Evolutionary conservation across 2,329 filamentous ascomycete genomes (phyloP).

Genomic region (Cyphellophora europaea): DNA sequence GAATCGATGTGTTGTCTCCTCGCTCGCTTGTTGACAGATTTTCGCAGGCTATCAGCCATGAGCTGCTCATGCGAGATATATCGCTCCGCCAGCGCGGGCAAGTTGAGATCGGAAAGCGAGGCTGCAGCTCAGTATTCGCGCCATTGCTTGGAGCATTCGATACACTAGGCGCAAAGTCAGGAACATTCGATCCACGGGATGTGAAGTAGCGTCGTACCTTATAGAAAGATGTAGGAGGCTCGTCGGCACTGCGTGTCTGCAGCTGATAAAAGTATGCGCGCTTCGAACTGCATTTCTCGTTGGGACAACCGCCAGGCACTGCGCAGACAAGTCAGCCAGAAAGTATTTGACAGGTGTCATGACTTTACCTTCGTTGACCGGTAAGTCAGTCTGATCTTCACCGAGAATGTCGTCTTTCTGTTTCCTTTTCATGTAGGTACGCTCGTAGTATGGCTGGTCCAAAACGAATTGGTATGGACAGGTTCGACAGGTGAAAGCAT

Average conservation of each 20-base stretch:
- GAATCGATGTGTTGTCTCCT: no score
- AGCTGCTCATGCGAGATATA: no score
- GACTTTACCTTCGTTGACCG: constrained; percentile 17
- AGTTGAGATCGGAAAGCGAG: no score
- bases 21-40: no score
- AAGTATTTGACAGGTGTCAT: no score
- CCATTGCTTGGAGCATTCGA: constrained; percentile 36
- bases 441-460: constrained; percentile 70
- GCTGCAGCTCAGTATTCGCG: constrained; percentile 40
- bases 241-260: constrained; percentile 95
- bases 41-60: no score
- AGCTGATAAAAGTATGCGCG: constrained; percentile 93
- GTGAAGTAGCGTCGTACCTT: constrained; percentile 53
- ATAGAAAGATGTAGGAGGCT: constrained; percentile 96
- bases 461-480: constrained; percentile 89
- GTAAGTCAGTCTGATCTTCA: constrained; percentile 18
- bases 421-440: constrained; percentile 69
- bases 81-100: no score
- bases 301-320: constrained; percentile 50
- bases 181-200: constrained; percentile 20
- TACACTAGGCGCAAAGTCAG: no score
- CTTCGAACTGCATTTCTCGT: constrained; percentile 67
- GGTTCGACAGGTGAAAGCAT: constrained; percentile 89
- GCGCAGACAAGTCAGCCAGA: no score
- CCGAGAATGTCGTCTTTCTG: constrained; percentile 87